phyloP scores from a whole-genome alignment of 1,284 basidiomycete species.

The Anthracocystis setariae region DNA sequence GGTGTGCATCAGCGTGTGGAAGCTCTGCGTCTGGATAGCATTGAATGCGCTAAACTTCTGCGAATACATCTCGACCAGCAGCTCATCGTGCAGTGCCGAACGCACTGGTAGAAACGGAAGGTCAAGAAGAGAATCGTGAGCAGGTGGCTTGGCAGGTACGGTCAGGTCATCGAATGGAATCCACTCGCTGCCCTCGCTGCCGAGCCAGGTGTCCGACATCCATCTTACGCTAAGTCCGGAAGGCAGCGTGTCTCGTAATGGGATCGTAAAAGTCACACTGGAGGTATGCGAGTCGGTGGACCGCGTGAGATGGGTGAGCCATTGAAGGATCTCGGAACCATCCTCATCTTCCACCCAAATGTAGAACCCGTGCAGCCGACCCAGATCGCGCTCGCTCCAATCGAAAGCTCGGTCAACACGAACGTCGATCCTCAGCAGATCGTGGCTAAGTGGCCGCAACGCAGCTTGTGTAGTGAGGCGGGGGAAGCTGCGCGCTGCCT shows the following conservation, averaged over 20 bases:
- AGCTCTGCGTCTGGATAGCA: slow-evolving; percentile 86
- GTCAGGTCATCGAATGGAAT: slow-evolving; percentile 77
- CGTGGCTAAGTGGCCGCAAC: slow-evolving; percentile 78
- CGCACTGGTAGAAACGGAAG: slow-evolving; percentile 80
- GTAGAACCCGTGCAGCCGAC: slow-evolving; percentile 86
- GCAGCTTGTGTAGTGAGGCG: slow-evolving; percentile 76
- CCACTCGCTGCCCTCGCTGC: slow-evolving; percentile 80
- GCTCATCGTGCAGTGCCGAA: slow-evolving; percentile 68
- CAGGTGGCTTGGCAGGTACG: slow-evolving; percentile 78
- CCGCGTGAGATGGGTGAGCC: slow-evolving; percentile 69
- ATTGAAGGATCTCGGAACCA: slow-evolving; percentile 83
- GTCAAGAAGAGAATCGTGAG: slow-evolving; percentile 79
- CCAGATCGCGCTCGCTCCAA: slow-evolving; percentile 86
- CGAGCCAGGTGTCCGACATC: slow-evolving; percentile 93
- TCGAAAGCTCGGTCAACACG: slow-evolving; percentile 77
- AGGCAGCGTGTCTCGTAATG: slow-evolving; percentile 68
- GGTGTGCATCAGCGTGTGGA: slow-evolving; percentile 84
- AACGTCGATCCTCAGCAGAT: slow-evolving; percentile 82
- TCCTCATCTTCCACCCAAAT: slow-evolving; percentile 92
- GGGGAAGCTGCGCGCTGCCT: slow-evolving; percentile 88
- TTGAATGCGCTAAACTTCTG: slow-evolving; percentile 75
- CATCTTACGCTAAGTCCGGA: slow-evolving; percentile 72
- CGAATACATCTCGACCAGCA: slow-evolving; percentile 56
- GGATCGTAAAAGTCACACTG: slow-evolving; percentile 64
- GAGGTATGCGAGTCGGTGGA: slow-evolving; percentile 70